phyloP scores from a whole-genome alignment of 306 rosid species.

The Alnus rubra region DNA sequence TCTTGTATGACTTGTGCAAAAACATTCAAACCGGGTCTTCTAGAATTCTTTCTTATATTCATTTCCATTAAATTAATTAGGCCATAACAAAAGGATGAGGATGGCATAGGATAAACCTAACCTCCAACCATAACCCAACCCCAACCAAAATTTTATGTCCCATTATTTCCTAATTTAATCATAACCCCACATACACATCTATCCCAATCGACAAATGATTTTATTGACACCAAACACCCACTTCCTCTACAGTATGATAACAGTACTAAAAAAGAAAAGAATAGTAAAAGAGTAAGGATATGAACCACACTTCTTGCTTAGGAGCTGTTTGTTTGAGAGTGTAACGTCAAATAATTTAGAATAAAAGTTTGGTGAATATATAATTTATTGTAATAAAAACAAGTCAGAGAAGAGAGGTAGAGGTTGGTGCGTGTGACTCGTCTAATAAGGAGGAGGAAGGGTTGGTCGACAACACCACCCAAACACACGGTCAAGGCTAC shows the following conservation, averaged over 20 bases:
- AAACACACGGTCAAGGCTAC: constrained; percentile 36
- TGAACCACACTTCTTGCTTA: too few species aligned
- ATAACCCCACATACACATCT: constrained; percentile 11
- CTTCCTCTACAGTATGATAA: neutral
- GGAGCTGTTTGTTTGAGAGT: neutral
- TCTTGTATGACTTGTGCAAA: neutral
- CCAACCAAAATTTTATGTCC: constrained; percentile 27
- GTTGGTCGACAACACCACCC: constrained; percentile 50
- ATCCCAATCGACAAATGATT: neutral
- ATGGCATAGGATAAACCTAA: constrained; percentile 47
- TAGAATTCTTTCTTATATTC: neutral
- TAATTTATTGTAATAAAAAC: neutral
- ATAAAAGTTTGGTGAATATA: too few species aligned
- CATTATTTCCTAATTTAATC: constrained; percentile 7
- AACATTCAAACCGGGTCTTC: neutral
- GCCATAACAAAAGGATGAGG: constrained; percentile 11
- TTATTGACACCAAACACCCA: neutral
- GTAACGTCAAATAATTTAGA: too few species aligned
- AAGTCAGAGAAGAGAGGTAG: too few species aligned
- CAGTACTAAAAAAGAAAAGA: neutral
- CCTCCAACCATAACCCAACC: constrained; percentile 44
- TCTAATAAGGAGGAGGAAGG: constrained; percentile 28
- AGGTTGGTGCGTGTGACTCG: constrained; percentile 35
- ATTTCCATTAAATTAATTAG: constrained; percentile 8
- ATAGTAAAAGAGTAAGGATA: neutral